These are phyloP conservation scores for Schizosaccharomyces japonicus DNA, from an alignment of 805 yeast species.

Conservation along the genomic window DNA sequence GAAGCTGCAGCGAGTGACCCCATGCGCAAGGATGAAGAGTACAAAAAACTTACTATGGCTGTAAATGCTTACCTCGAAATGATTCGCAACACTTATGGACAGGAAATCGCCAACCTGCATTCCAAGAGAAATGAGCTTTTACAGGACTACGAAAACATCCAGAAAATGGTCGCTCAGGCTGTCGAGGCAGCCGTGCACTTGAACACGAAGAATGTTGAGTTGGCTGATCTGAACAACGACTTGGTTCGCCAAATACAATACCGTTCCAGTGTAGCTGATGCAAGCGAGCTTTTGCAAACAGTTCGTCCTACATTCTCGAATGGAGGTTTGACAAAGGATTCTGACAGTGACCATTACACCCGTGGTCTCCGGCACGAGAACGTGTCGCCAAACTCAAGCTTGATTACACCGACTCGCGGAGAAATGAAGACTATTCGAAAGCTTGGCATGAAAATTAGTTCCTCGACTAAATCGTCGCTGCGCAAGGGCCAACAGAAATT, in stretches of 20 bases:
- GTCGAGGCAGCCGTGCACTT: slow-evolving; percentile 16
- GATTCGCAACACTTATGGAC: not conserved
- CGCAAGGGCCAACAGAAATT: not conserved
- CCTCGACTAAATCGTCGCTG: too few relatives aligned
- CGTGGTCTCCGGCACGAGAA: too few relatives aligned
- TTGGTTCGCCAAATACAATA: slow-evolving; percentile 15
- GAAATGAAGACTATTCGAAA: too few relatives aligned
- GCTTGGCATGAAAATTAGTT: too few relatives aligned
- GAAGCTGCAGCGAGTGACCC: not conserved
- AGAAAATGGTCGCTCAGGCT: slow-evolving; percentile 12
- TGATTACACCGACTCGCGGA: too few relatives aligned
- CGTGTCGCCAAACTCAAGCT: too few relatives aligned
- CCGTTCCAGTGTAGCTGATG: too few relatives aligned
- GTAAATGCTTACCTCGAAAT: not conserved
- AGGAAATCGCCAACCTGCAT: slow-evolving; percentile 18
- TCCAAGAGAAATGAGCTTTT: slow-evolving; percentile 13
- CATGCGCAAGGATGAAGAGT: not conserved
- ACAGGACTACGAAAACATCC: slow-evolving; percentile 14
- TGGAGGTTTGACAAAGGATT: too few relatives aligned
- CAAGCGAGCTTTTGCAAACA: too few relatives aligned
- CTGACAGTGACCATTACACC: too few relatives aligned
- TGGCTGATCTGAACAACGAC: slow-evolving; percentile 19
- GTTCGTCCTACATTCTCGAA: too few relatives aligned
- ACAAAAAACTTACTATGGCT: not conserved
- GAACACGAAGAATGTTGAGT: slow-evolving; percentile 16